Evolutionary conservation across 176 grass and related monocot species (phyloP).

Genomic region (Avena atlantica): DNA sequence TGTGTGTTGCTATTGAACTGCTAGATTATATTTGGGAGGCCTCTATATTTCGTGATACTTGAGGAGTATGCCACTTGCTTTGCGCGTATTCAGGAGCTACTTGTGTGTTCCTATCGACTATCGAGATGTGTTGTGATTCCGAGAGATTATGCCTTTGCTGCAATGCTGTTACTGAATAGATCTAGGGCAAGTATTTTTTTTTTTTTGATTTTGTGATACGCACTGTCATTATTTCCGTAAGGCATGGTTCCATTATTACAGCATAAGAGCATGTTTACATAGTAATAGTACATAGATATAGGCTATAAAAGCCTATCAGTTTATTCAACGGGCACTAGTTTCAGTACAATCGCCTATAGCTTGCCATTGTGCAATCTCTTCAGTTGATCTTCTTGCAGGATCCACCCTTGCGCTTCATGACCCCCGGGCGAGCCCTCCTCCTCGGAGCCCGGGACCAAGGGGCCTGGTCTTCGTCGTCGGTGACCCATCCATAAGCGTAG

Average conservation of each 20-base stretch:
- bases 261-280: neutral
- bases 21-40: neutral
- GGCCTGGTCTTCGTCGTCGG: neutral
- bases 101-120: neutral
- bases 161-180: neutral
- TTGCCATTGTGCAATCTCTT: neutral
- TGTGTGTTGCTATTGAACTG: neutral
- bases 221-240: neutral
- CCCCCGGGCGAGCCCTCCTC: neutral
- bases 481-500: neutral
- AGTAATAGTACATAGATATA: too few relatives aligned
- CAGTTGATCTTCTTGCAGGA: neutral
- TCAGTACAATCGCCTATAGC: too few relatives aligned
- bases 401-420: conserved; percentile 4
- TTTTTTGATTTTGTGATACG: neutral
- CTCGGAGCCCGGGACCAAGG: too few relatives aligned
- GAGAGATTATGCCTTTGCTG: neutral
- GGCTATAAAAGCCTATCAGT: too few relatives aligned
- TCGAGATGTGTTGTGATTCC: neutral
- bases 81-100: neutral
- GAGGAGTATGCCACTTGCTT: neutral
- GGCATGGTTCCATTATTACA: neutral
- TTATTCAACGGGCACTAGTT: too few relatives aligned
- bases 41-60: too few relatives aligned
- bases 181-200: too few relatives aligned